A percentile compares a stretch with the other conserved stretches of the same genome.
Evolutionary conservation across 1,284 basidiomycete genomes (phyloP).

Genomic region (Tetrapyrgos nigripes): DNA sequence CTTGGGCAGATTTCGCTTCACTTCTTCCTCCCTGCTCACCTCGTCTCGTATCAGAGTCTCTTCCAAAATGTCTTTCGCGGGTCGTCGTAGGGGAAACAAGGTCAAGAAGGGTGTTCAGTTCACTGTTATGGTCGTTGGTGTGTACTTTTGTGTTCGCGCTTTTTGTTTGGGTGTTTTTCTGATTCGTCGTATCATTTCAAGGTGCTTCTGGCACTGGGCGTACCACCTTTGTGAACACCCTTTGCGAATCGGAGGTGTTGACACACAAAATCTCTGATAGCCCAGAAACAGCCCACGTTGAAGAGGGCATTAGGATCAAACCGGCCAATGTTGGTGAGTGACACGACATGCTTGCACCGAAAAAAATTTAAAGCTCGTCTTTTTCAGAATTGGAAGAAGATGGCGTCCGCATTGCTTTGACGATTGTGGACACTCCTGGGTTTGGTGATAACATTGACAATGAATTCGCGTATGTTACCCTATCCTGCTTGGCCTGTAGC

Average conservation of each 20-base stretch:
- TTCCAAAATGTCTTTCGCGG: slow-evolving; percentile 79
- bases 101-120: slow-evolving; percentile 98
- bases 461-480: slow-evolving; percentile 86
- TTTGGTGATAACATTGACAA: slow-evolving; percentile 99
- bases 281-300: slow-evolving; percentile 91
- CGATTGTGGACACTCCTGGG: slow-evolving; percentile 98
- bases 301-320: slow-evolving; percentile 96
- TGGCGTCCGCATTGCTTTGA: slow-evolving; percentile 96
- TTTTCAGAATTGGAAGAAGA: slow-evolving; percentile 95
- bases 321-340: slow-evolving; percentile 90
- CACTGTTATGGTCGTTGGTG: slow-evolving; percentile 94
- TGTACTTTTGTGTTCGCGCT: slow-evolving; percentile 41
- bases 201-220: slow-evolving; percentile 96
- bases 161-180: slow-evolving; percentile 11
- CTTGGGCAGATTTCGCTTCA: slow-evolving; percentile 46
- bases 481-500: slow-evolving; percentile 3
- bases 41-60: slow-evolving; percentile 23
- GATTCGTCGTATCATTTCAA: slow-evolving; percentile 40
- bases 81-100: slow-evolving; percentile 90
- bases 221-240: slow-evolving; percentile 98
- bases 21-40: slow-evolving; percentile 32
- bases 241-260: slow-evolving; percentile 92
- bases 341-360: background rate
- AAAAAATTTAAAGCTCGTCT: background rate
- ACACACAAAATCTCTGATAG: slow-evolving; percentile 87